phyloP scores from a whole-genome alignment of 345 rosid species.

The Mangifera indica region DNA sequence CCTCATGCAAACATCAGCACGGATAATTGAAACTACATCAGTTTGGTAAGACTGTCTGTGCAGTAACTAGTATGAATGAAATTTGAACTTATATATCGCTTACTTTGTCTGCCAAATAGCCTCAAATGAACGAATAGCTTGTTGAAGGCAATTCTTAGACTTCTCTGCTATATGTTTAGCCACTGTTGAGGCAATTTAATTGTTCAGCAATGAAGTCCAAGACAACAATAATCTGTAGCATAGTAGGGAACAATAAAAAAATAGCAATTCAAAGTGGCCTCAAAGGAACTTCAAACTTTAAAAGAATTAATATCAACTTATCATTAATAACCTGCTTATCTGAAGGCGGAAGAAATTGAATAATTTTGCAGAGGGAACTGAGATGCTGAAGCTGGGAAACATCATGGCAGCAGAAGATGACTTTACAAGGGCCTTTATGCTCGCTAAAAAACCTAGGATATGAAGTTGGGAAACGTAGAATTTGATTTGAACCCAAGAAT shows the following conservation, averaged over 20 bases:
- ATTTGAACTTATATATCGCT: not conserved
- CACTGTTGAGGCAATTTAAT: constrained; percentile 17
- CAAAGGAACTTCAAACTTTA: not conserved
- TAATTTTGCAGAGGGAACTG: constrained; percentile 9
- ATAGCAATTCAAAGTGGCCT: not conserved
- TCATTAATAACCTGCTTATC: constrained; percentile 8
- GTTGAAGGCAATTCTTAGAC: constrained; percentile 22
- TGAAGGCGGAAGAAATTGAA: constrained; percentile 23
- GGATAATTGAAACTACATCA: constrained; percentile 15
- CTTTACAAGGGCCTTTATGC: constrained; percentile 4
- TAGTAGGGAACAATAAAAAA: not conserved
- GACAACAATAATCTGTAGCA: constrained; percentile 20
- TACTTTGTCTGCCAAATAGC: constrained; percentile 20
- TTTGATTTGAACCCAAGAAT: not conserved
- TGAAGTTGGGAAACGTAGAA: constrained; percentile 7
- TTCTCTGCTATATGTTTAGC: constrained; percentile 19
- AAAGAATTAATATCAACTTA: not conserved
- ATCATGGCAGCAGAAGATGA: constrained; percentile 24
- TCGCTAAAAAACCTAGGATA: not conserved
- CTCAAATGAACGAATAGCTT: constrained; percentile 31
- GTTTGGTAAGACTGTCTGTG: not conserved
- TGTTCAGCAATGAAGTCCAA: constrained; percentile 24
- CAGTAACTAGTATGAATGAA: not conserved
- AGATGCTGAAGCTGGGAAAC: constrained; percentile 17
- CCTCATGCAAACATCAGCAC: not conserved